Base-by-base conservation (phyloP, 345 rosid genomes). In the Balakata baccata region DNA sequence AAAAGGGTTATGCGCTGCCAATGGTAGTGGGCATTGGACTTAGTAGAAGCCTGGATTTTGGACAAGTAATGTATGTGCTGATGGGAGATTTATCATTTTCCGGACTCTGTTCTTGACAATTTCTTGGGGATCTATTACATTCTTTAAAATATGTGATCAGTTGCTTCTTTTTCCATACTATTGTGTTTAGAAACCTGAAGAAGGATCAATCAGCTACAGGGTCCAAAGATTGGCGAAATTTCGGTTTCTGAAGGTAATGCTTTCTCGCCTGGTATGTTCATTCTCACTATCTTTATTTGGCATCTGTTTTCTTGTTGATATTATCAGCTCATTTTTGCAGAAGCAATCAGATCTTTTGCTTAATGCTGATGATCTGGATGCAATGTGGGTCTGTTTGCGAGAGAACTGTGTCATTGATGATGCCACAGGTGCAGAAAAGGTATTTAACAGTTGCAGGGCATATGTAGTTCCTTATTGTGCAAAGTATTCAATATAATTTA, bases 401-500 rank as follows among this genome's bases (percentile, higher is more conserved):
- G 99, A 95, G 78, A 95, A 95, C 70, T 95, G 99, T 85, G 99
- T 95, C 59, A 90, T 95, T 75, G 99, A 92, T 82, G 99, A 95
- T 80, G 93, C 93, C 74, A 95, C 98, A 65, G 93, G 96, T 74
- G 99, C 99, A n/a, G 99, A 95, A 87, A 95, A 93, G 97, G 99
- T 90, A 25, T 69, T 70, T 66, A 37, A 43, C 51, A 52, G 22
- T 59, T 59, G 34, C 72, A 14, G 13, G 20, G 34, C 12, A 5
- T 11, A 49, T 51, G 10, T 53, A 54, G 47, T 71, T 61, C 11
- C 46, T 62, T n/a, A n/a, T 66, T n/a, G 20, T 66, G 69, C 37
- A 7, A 20, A 23, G 6, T 66, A 23, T 66, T 25, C 3, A 20
- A 2, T 9, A n/a, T 45, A 45, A 43, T 20, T 20, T 43, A 7